These are phyloP conservation scores for Rhizoctonia solani DNA, from an alignment of 1,284 basidiomycete species.

Conservation along the genomic window DNA sequence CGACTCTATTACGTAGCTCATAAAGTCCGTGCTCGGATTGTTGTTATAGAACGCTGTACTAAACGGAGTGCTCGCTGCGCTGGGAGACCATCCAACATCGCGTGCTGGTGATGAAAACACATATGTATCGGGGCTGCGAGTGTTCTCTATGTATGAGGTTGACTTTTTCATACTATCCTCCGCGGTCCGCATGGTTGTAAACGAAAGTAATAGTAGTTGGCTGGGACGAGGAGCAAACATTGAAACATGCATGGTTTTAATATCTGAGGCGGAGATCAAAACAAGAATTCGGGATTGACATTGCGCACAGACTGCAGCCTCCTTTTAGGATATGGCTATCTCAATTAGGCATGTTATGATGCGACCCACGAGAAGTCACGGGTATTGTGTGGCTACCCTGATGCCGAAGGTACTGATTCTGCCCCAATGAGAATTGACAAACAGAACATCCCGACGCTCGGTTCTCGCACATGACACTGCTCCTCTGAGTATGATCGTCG, in stretches of 20 bases:
- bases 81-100: neutral
- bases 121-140: neutral
- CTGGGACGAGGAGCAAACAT: neutral
- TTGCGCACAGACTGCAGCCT: slow-evolving; percentile 18
- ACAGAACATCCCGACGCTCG: too few species aligned
- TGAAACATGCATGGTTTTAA: neutral
- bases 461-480: too few species aligned
- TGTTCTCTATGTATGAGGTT: neutral
- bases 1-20: too few species aligned
- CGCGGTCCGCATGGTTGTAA: neutral
- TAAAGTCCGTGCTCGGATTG: neutral
- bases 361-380: too few species aligned
- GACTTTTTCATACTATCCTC: neutral
- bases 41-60: neutral
- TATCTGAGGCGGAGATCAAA: neutral
- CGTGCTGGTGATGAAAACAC: neutral
- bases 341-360: neutral
- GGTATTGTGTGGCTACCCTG: too few species aligned
- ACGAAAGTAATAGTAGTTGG: neutral
- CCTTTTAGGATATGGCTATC: neutral
- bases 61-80: neutral
- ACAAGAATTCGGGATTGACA: slow-evolving; percentile 11
- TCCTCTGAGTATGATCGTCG: too few species aligned
- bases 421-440: too few species aligned
- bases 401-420: too few species aligned